Percentiles rank a stretch among this genome's conserved stretches.
phyloP scores from a whole-genome alignment of 495 filamentous ascomycete species.

The Penicillium coffeae region DNA sequence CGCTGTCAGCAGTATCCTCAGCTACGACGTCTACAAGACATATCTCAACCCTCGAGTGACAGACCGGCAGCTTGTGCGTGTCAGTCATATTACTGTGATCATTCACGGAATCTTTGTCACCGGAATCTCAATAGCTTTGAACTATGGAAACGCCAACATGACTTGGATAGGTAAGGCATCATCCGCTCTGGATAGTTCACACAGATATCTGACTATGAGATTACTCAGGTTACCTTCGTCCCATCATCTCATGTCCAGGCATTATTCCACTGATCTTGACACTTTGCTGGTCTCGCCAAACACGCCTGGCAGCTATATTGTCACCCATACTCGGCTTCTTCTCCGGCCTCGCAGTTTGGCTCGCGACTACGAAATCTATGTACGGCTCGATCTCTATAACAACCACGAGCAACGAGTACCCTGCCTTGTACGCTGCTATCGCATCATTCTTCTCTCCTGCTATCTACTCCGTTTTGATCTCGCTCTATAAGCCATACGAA shows the following conservation, averaged over 20 bases:
- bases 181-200: too few relatives aligned
- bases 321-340: constrained; percentile 35
- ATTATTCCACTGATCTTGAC: constrained; percentile 36
- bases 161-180: constrained; percentile 43
- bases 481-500: constrained; percentile 38
- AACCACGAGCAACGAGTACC: constrained; percentile 29
- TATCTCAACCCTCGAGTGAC: constrained; percentile 47
- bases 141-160: constrained; percentile 41
- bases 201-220: too few relatives aligned
- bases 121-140: constrained; percentile 32
- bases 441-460: constrained; percentile 34
- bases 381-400: constrained; percentile 31
- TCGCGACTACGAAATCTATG: constrained; percentile 27
- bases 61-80: constrained; percentile 31
- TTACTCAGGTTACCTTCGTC: constrained; percentile 34
- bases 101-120: constrained; percentile 38
- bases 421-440: constrained; percentile 33
- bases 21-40: constrained; percentile 49
- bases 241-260: constrained; percentile 35
- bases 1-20: constrained; percentile 44
- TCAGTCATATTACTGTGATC: constrained; percentile 35
- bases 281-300: constrained; percentile 37
- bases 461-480: constrained; percentile 40
- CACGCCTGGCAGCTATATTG: constrained; percentile 29
- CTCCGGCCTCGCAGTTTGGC: constrained; percentile 35